These are phyloP conservation scores for Penicillium simplicissimum DNA, from an alignment of 495 filamentous ascomycete genomes.

Conservation along the genomic window DNA sequence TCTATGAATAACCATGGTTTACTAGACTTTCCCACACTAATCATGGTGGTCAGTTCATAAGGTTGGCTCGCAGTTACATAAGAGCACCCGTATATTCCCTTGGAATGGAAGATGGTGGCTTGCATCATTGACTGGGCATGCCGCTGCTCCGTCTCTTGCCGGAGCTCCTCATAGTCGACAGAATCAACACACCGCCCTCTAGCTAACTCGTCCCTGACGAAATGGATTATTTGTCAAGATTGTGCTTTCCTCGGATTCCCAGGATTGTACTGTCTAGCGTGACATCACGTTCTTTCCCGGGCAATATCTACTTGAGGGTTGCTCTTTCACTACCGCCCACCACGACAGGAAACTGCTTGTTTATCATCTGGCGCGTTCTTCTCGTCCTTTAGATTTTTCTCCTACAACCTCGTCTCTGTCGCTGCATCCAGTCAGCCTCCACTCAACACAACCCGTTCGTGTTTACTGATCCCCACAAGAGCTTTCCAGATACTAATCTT, in stretches of 20 bases:
- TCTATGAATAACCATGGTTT: too few relatives aligned
- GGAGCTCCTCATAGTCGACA: neutral
- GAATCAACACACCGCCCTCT: neutral
- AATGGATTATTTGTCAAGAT: neutral
- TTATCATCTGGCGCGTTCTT: neutral
- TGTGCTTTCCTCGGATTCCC: too few relatives aligned
- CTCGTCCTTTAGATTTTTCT: neutral
- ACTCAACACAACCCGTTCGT: neutral
- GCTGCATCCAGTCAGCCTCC: too few relatives aligned
- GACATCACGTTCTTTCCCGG: constrained; percentile 1
- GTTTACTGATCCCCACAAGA: neutral
- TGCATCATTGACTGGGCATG: constrained; percentile 16
- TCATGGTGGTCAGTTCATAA: neutral
- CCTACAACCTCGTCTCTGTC: neutral
- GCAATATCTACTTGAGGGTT: neutral
- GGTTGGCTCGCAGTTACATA: neutral
- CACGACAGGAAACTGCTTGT: neutral
- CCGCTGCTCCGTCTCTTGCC: constrained; percentile 9
- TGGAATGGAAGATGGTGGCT: neutral
- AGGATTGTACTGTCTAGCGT: neutral
- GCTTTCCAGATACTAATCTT: neutral
- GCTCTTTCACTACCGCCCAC: neutral
- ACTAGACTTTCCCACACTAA: too few relatives aligned
- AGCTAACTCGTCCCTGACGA: neutral
- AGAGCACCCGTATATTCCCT: neutral